Percentiles rank a stretch among this genome's conserved stretches.
These are phyloP conservation scores for Mycosphaerelloides madeirae DNA, from an alignment of 2,329 filamentous ascomycete genomes.

Conservation along the genomic window DNA sequence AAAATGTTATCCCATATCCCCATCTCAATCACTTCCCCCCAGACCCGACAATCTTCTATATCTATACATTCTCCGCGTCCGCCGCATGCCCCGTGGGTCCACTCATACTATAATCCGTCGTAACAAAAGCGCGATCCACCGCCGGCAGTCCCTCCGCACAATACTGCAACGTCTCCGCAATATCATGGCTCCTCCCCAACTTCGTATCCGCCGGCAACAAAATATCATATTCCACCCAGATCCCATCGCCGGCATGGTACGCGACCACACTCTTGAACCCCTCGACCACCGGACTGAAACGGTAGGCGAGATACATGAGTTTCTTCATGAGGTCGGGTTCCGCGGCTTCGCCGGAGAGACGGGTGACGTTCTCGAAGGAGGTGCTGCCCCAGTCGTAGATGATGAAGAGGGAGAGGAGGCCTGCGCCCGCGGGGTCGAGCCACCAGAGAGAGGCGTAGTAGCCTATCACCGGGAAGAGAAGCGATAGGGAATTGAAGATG, in stretches of 20 bases:
- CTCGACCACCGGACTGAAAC: conserved; percentile 33
- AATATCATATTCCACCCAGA: conserved; percentile 60
- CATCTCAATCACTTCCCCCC: too few species aligned
- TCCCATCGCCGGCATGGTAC: conserved; percentile 59
- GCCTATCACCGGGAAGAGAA: conserved; percentile 60
- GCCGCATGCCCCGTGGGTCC: conserved; percentile 40
- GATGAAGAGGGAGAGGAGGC: conserved; percentile 60
- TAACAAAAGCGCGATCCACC: conserved; percentile 51
- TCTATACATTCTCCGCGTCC: conserved; percentile 23
- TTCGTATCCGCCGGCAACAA: conserved; percentile 52
- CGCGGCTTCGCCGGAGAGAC: conserved; percentile 56
- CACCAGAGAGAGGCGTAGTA: conserved; percentile 58
- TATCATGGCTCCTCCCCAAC: conserved; percentile 52
- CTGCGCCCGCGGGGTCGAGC: conserved; percentile 61
- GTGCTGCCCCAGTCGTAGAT: conserved; percentile 64
- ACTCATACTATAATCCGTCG: conserved; percentile 43
- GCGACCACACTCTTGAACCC: conserved; percentile 41
- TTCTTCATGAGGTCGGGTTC: conserved; percentile 51
- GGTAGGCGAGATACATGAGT: conserved; percentile 55
- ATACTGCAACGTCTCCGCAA: conserved; percentile 61
- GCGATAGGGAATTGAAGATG: conserved; percentile 59
- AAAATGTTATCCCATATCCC: too few species aligned
- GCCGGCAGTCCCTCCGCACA: conserved; percentile 48
- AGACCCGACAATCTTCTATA: background rate
- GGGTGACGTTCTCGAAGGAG: conserved; percentile 55